Base-by-base conservation (phyloP, 805 yeast species). In the Ogataea henricii region DNA sequence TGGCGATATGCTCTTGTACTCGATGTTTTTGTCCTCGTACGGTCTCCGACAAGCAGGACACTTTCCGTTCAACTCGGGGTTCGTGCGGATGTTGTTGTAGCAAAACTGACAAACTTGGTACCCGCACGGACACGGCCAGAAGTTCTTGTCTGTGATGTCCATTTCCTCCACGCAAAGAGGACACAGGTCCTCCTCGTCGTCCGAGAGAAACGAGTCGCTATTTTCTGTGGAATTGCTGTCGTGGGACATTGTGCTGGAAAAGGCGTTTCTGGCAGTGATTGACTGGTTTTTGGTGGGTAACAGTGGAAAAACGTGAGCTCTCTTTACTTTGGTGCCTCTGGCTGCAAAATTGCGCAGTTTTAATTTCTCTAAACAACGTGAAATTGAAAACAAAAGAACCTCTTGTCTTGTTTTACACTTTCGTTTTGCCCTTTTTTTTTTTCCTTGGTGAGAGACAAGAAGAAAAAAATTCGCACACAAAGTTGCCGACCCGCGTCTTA, bases 51-150 rank as follows among this genome's bases (percentile, higher is more conserved):
- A 94, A 1, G 96, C 98, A 1, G 99, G 99, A 71, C 99, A 94
- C 57, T 89, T 81, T 2, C 97, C 98, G 65, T 91, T 91, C 53
- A 92, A 73, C 65, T 94, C 97, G 1, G 97, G 97, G 59, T 92
- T 92, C 55, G 89, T 94, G 55, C 97, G 80, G 60, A 94, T 94
- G 66, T 91, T 92, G 71, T 94, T 94, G 76, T 92, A 94, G 68
- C 99, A 94, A 65, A 94, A 94, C 75, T 92, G 98, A 68, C 99
- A 94, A 49, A 94, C 88, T 67, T 95, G 97, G 63, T 94, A 94
- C 16, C 99, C 99, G 72, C 99, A 94, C 1, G 98, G 98, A 74
- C 99, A 94, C n/a, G 99, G 99, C 67, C 87, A 89, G 76, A 94
- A 94, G 71, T 90, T 89, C 63, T 87, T 89, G 69, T 94, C 99